A percentile compares a stretch with the other conserved stretches of the same genome.
phyloP scores from a whole-genome alignment of 139 green algal genomes.

The Ulvella scutata region DNA sequence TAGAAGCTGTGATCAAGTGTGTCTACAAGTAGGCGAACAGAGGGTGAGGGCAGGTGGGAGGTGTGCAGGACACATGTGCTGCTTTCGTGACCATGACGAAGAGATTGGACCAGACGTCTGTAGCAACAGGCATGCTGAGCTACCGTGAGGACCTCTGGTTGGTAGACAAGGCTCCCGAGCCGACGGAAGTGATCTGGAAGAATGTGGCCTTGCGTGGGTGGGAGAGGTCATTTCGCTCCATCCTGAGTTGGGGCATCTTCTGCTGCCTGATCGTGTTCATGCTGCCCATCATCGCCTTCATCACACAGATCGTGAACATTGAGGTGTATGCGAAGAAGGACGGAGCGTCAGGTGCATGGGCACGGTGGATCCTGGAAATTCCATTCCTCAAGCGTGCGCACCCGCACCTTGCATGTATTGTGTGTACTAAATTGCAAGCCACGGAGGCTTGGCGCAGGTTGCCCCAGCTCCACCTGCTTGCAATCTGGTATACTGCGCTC shows the following conservation, averaged over 20 bases:
- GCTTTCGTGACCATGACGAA: not conserved
- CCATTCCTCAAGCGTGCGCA: not conserved
- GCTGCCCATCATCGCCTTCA: not conserved
- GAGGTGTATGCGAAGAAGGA: not conserved
- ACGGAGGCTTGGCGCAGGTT: too few species aligned
- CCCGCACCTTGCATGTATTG: too few species aligned
- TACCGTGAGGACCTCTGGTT: constrained; percentile 1
- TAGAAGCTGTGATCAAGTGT: too few species aligned
- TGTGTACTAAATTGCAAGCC: too few species aligned
- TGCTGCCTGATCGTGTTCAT: not conserved
- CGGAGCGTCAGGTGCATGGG: not conserved
- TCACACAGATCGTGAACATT: not conserved
- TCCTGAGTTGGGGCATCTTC: not conserved
- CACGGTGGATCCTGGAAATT: not conserved
- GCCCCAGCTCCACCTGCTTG: too few species aligned
- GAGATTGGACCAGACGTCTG: not conserved
- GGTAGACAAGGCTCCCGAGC: not conserved
- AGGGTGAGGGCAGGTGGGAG: too few species aligned
- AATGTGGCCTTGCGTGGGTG: not conserved
- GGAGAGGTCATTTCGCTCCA: not conserved
- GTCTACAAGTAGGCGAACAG: too few species aligned
- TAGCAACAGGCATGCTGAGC: not conserved
- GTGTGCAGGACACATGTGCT: not conserved
- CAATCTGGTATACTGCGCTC: too few species aligned
- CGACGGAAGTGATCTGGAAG: not conserved